A percentile compares a stretch with the other conserved stretches of the same genome.
phyloP scores from a whole-genome alignment of 257 asterid species.

The Nyctanthes arbortristis region DNA sequence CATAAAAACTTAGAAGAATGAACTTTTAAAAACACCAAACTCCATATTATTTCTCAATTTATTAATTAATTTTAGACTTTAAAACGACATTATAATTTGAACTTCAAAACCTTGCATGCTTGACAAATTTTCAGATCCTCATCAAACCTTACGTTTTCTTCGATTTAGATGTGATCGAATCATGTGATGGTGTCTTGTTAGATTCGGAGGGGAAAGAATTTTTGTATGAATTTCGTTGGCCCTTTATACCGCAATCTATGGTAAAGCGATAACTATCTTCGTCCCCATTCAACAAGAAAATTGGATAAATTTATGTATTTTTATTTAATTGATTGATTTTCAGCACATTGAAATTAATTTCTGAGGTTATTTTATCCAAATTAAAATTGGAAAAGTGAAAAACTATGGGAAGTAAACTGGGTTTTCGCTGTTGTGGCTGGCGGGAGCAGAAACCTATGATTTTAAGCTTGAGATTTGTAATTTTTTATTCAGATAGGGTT shows the following conservation, averaged over 20 bases:
- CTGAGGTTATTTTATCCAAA: neutral
- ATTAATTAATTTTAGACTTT: too few species aligned
- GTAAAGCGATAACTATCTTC: neutral
- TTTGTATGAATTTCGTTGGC: too few species aligned
- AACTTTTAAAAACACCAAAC: too few species aligned
- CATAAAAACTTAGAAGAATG: too few species aligned
- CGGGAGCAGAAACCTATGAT: slow-evolving; percentile 51
- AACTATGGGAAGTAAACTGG: slow-evolving; percentile 14
- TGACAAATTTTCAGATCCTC: too few species aligned
- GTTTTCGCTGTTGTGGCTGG: slow-evolving; percentile 19
- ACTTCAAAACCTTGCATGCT: too few species aligned
- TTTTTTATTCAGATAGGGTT: neutral
- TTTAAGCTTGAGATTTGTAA: neutral
- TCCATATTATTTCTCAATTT: too few species aligned
- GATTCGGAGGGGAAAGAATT: too few species aligned
- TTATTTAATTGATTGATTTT: neutral
- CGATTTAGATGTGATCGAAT: too few species aligned
- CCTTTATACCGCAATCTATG: neutral
- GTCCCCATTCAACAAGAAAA: slow-evolving; percentile 13
- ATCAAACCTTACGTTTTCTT: too few species aligned
- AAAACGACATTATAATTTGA: too few species aligned
- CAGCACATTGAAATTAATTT: neutral
- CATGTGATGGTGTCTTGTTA: too few species aligned
- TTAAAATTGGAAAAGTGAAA: slow-evolving; percentile 21
- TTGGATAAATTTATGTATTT: slow-evolving; percentile 1